Base-by-base conservation (phyloP, 805 yeast species). In the Clavispora phyllophila region DNA sequence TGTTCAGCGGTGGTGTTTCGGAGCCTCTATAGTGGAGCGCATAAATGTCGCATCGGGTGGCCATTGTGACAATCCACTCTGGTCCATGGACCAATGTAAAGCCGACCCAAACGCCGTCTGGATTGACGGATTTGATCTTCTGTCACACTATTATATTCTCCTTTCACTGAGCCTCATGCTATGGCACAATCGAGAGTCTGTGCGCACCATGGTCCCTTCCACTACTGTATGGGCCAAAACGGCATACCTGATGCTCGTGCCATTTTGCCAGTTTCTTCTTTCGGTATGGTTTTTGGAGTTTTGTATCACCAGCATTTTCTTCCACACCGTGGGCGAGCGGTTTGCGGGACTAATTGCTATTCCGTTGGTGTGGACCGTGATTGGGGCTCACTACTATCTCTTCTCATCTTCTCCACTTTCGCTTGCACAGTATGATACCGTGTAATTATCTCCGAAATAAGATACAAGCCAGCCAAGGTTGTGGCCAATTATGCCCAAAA, bases 11-110 rank as follows among this genome's bases (percentile, higher is more conserved):
- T 66, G 72, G 72, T 63, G 54, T 37, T 63, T 66, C 39, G 72
- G 72, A 2, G 57, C 60, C 1, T 61, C 56, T 47, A 38, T 67
- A 4, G 60, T 62, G 36, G 68, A 63, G 28, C 47, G 70, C 17
- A 38, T 57, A 29, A 51, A 50, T 26, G 36, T 41, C 24, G 48
- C 45, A 9, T 44, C 48, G 2, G 56, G 56, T 2, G 55, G 55
- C 3, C 44, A 43, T 10, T 50, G 55, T 27, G 45, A 26, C 3
- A 5, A 15, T 2, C 22, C 12, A 3, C 12, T 13, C 40, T 28
- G 20, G 9, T 17, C 27, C 12, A 39, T 49, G 37, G 25, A 39
- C 1, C 26, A 36, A 15, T 49, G 50, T 17, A 37, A 42, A 13
- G 18, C 12, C 12, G 31, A 24, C 25, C 33, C 47, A 1, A 17